Evolutionary conservation across 192 early-diverging fungal genomes (phyloP), one percentile per base, ranked within the genome.

Genomic region (Chytriomyces confervae): DNA sequence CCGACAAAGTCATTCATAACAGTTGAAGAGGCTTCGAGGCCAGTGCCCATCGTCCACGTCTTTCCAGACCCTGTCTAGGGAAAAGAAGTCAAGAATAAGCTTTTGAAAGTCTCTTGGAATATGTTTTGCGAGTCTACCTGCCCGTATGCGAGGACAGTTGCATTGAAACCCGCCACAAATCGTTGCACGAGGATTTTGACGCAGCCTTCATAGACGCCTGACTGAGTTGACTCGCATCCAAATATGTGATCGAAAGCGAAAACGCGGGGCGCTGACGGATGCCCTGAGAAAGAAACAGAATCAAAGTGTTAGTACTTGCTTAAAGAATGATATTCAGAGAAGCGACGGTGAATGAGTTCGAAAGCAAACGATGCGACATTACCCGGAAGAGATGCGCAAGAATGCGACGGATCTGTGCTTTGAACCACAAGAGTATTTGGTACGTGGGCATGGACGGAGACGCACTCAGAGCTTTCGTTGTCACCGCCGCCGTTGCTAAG

Each of bases 191-290:
- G 79, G 9, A 83, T 83, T 45, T 78, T 67, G 1, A 94, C 96
- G 13, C 92, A 85, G 27, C 92, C 91, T 24, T 90, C 84, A 82
- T 94, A 97, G 20, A 99, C 85, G 36, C 87, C 79, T 65, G 93
- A 87, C 83, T 99, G 98, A 29, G 84, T 84, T 6, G 91, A 83
- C 20, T 90, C 84, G 13, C 90, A 85, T 36, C 90, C 93, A 84
- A 96, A 99, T 7, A 87, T 81, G 27, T 83, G 49, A 70, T 89
- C 88, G 60, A 84, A 89, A 0, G 82, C 83, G 75, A 86, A 88
- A 61, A 69, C 70, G 36, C 36, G 36, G 36, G 36, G 36, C 36
- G 36, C 36, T 36, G 36, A 36, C 36, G 36, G 36, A 36, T 36
- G 36, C 36, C 36, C 36, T 36, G 36, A 36, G 36, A 36, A 36